Percentiles rank a stretch among this genome's conserved stretches.
Conservation (phyloP, 139 green algal species). For the Picochlorum sp. region DNA sequence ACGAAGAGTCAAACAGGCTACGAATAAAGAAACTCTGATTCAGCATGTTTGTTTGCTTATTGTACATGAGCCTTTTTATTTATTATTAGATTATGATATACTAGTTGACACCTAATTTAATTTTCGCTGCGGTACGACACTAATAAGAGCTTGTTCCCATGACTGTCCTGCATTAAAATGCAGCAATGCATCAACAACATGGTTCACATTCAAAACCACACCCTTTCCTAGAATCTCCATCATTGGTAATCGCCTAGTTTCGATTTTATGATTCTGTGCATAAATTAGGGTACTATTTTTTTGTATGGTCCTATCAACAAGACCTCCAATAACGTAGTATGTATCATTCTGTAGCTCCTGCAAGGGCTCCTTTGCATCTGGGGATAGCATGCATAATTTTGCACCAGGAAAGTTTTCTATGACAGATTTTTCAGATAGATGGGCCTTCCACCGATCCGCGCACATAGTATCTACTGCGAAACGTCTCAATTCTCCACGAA, state of each 20-base stretch:
- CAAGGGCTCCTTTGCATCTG: not conserved
- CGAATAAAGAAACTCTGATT: too few species aligned
- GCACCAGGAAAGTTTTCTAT: not conserved
- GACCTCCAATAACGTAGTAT: not conserved
- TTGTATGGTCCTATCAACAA: not conserved
- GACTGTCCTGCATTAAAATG: not conserved
- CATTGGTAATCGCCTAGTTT: not conserved
- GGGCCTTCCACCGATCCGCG: not conserved
- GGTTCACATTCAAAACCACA: conserved; percentile 17
- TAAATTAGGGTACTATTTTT: not conserved
- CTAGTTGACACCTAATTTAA: not conserved
- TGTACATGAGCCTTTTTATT: too few species aligned
- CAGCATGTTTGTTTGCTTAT: conserved; percentile 31
- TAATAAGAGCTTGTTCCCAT: not conserved
- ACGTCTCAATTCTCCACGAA: not conserved
- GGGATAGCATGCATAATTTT: not conserved
- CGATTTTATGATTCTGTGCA: not conserved
- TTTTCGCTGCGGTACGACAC: not conserved
- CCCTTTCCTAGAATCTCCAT: not conserved
- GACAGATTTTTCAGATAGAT: not conserved
- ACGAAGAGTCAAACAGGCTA: conserved; percentile 46
- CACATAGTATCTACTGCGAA: not conserved
- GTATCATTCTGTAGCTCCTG: not conserved
- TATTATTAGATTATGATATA: not conserved
- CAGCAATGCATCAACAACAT: conserved; percentile 11